Conservation (phyloP, 305 asterid genomes). For the Salvia sclarea region DNA sequence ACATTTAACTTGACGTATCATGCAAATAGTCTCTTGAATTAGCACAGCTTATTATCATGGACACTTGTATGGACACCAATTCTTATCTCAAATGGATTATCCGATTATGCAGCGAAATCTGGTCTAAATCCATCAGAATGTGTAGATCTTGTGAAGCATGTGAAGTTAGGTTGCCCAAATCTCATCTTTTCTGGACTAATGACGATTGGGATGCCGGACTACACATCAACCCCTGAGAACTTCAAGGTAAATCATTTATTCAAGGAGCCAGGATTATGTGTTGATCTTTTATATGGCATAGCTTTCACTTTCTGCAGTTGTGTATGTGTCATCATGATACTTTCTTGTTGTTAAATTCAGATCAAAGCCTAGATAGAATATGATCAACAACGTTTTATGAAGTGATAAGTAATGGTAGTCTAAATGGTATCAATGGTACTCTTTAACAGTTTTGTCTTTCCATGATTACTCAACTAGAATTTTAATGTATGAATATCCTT, state of each 20-base stretch:
- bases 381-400: not conserved
- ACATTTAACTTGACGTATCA: not conserved
- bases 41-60: not conserved
- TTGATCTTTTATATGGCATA: constrained; percentile 7
- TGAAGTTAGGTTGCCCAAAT: constrained; percentile 62
- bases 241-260: constrained; percentile 54
- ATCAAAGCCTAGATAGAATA: not conserved
- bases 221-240: constrained; percentile 89
- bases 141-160: constrained; percentile 68
- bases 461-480: not conserved
- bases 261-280: not conserved
- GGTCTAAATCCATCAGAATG: constrained; percentile 77
- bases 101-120: constrained; percentile 77
- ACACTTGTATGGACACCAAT: not conserved
- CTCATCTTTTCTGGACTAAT: constrained; percentile 86
- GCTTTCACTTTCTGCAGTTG: not conserved
- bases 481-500: constrained; percentile 20
- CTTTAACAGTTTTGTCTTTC: not conserved
- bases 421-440: too few species aligned
- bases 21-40: constrained; percentile 1
- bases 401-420: too few species aligned
- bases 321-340: not conserved
- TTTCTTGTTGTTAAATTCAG: not conserved
- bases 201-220: constrained; percentile 95
- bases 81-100: constrained; percentile 31